These are phyloP conservation scores for Acrodontium crateriforme DNA, from an alignment of 2,329 filamentous ascomycete genomes.

Conservation along the genomic window DNA sequence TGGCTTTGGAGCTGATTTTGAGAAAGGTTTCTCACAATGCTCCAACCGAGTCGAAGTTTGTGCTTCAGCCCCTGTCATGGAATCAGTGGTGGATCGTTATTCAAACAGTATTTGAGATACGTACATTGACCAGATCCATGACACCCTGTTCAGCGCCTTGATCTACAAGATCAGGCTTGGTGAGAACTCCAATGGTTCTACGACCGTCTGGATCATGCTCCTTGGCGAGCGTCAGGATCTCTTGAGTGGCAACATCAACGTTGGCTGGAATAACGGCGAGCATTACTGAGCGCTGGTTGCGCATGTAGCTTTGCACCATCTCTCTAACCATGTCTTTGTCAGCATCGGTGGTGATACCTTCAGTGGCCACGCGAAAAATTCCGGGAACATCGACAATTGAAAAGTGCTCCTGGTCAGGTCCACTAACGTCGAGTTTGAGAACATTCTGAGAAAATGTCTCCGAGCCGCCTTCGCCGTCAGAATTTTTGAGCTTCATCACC, in stretches of 20 bases:
- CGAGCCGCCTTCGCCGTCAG: conserved; percentile 1
- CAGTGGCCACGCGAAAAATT: conserved; percentile 21
- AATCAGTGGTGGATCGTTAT: too few relatives aligned
- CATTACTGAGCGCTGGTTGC: conserved; percentile 27
- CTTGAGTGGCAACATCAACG: conserved; percentile 33
- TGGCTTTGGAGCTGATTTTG: conserved; percentile 13
- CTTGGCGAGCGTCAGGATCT: conserved; percentile 30
- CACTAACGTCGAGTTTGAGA: conserved; percentile 17
- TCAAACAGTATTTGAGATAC: too few relatives aligned
- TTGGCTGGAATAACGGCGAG: conserved; percentile 31
- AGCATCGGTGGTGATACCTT: conserved; percentile 22
- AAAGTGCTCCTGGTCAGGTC: conserved; percentile 16
- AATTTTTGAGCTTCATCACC: conserved; percentile 8
- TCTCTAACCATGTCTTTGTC: conserved; percentile 26
- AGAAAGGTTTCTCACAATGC: conserved; percentile 19
- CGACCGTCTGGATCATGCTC: conserved; percentile 19
- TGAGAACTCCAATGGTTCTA: conserved; percentile 25
- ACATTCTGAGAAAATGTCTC: conserved; percentile 18
- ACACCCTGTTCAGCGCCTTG: conserved; percentile 12
- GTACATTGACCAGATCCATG: conserved; percentile 16
- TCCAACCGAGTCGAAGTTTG: too few relatives aligned
- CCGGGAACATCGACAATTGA: conserved; percentile 20
- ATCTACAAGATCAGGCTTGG: conserved; percentile 24
- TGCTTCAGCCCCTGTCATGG: too few relatives aligned
- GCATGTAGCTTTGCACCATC: conserved; percentile 28